phyloP scores from a whole-genome alignment of 192 early-diverging fungal genomes.

The Chytriomyces hyalinus region DNA sequence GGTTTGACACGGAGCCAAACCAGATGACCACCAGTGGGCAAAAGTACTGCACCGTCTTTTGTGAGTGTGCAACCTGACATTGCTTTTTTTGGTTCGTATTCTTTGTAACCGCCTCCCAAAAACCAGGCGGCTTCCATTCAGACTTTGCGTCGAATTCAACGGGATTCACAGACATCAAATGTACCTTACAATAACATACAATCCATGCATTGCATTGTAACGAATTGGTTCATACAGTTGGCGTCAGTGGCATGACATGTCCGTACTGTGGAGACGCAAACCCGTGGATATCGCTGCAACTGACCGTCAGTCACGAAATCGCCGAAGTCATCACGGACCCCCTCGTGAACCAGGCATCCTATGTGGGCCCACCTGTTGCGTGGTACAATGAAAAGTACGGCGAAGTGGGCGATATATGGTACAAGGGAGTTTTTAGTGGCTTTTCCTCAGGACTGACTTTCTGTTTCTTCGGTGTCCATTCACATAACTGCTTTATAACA shows the following conservation, averaged over 20 bases:
- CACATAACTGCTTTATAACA: no score
- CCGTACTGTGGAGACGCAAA: constrained; percentile 33
- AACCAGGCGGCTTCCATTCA: constrained; percentile 35
- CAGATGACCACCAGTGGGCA: constrained; percentile 22
- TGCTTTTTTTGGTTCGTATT: not conserved
- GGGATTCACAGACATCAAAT: constrained; percentile 21
- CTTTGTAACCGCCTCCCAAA: not conserved
- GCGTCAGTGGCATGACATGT: constrained; percentile 33
- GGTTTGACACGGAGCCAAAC: constrained; percentile 20
- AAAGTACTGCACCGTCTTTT: constrained; percentile 32
- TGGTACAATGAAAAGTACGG: constrained; percentile 34
- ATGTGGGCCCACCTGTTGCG: constrained; percentile 27
- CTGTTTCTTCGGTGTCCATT: no score
- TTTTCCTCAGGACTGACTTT: not conserved
- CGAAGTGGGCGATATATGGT: constrained; percentile 33
- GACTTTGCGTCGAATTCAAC: constrained; percentile 18
- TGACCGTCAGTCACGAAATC: constrained; percentile 35
- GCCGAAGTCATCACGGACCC: constrained; percentile 34
- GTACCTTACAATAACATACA: not conserved
- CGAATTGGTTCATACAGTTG: not conserved
- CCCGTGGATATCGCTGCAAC: constrained; percentile 32
- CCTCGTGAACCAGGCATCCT: constrained; percentile 9
- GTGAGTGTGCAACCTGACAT: constrained; percentile 8
- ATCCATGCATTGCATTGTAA: not conserved
- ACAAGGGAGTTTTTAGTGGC: constrained; percentile 12